Evolutionary conservation across 2,329 filamentous ascomycete species (phyloP), one percentile per base, ranked within the genome.

Genomic region (Colletotrichum chrysophilum): DNA sequence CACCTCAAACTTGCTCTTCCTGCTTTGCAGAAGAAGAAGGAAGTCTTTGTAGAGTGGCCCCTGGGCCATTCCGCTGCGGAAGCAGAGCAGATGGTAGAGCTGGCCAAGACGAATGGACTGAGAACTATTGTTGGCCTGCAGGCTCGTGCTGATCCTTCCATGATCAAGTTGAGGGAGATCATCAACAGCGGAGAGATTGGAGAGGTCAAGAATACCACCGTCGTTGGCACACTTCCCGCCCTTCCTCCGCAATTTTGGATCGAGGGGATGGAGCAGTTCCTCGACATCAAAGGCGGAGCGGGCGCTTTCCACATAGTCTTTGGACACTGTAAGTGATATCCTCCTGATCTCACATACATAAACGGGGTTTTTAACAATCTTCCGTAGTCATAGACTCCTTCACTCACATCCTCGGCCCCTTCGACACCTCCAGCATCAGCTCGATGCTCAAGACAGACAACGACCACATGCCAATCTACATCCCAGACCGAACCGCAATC

Each of bases 41-140:
- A 82, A 0, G 85, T 90, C 0, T 93, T 84, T 72, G 85, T 91
- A 0, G 91, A 93, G 82, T 93, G 91, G 89, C 91, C 90, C 7
- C 83, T 93, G 1, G 87, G 82, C 0, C 81, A 83, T 5, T 87
- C 84, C 56, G 68, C 85, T 2, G 76, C 79, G 2, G 83, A 89
- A 74, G 84, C 87, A 1, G 82, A 86, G 60, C 86, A 88, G 76
- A 80, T 91, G 24, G 78, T 82, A 1, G 78, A 79, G 2, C 74
- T 89, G 12, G 88, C 88, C 0, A 81, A 84, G 60, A 70, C 80
- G 26, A 85, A 85, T 32, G 83, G 84, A 1, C 82, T 86, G 13
- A 83, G 81, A 64, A 90, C 87, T 0, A 81, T 88, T 28, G 83
- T 90, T 4, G 88, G 88, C 3, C 73, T 89, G 6, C 89, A 91